Evolutionary conservation across 2,329 filamentous ascomycete species (phyloP).

Genomic region (Phoma herbarum): DNA sequence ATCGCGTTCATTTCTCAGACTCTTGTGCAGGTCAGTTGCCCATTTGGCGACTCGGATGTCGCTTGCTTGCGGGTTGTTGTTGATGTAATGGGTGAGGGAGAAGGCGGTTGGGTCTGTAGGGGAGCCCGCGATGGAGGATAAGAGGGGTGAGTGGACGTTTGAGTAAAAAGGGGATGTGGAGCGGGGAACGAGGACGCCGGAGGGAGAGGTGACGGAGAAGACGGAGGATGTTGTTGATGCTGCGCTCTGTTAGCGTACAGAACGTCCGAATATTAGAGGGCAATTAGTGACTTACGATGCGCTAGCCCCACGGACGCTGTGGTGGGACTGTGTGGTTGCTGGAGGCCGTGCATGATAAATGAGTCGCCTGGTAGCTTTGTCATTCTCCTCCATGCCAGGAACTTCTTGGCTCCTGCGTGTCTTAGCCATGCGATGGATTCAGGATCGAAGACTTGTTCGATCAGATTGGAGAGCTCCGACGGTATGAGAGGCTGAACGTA

Average conservation of each 20-base stretch:
- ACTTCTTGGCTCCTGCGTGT: conserved; percentile 83
- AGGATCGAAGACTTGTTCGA: conserved; percentile 78
- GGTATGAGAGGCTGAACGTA: conserved; percentile 82
- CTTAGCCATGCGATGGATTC: conserved; percentile 83
- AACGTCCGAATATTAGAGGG: no score
- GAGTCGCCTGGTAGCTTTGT: conserved; percentile 44
- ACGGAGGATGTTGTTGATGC: conserved; percentile 49
- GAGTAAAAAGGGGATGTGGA: conserved; percentile 48
- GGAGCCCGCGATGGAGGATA: conserved; percentile 45
- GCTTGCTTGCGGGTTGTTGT: conserved; percentile 68
- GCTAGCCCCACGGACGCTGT: conserved; percentile 45
- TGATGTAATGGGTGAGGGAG: conserved; percentile 54
- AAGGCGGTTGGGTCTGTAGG: conserved; percentile 46
- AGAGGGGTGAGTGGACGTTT: conserved; percentile 47
- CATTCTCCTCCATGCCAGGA: conserved; percentile 72
- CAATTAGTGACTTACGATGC: conserved; percentile 35
- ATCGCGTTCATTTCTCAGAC: conserved; percentile 75
- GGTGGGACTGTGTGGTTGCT: conserved; percentile 37
- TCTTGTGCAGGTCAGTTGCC: conserved; percentile 82
- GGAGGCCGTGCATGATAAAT: conserved; percentile 37
- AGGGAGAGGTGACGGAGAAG: conserved; percentile 48
- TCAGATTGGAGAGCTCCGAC: conserved; percentile 75
- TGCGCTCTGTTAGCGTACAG: conserved; percentile 4
- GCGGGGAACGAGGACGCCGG: conserved; percentile 51
- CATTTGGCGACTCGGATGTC: conserved; percentile 81